Evolutionary conservation across 345 rosid species (phyloP), one percentile per base, ranked within the genome.

Genomic region (Abelmoschus esculentus): DNA sequence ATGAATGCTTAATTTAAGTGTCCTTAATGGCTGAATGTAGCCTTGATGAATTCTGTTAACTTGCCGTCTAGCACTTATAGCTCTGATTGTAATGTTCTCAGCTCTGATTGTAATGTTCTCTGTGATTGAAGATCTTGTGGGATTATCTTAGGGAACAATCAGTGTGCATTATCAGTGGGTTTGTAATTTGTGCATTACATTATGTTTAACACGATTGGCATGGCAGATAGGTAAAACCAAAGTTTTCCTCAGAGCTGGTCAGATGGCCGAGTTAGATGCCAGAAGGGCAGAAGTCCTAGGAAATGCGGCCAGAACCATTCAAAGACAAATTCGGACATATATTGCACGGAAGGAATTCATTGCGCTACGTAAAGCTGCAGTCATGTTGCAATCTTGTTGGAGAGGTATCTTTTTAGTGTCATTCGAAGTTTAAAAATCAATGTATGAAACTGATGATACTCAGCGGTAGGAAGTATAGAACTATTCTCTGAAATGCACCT

Each of bases 261-360:
- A 96, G 84, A 96, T 96, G 99, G 99, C 99, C 67, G 96, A 92
- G 80, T 78, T 96, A 80, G 99, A 96, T 82, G 85, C 99, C 56
- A 89, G 99, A 82, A 89, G 99, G 81, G 91, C 99, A 65, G 96
- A 87, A 86, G 93, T 96, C 65, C 97, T 96, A 61, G 98, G 99
- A 72, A 84, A 87, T 89, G 99, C 99, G 8, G 99, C 99, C 68
- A 89, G 86, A 85, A 89, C 78, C 79, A 85, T 96, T 72, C 99
- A 96, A 83, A 89, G 92, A 80, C 93, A 82, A 67, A 84, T 82
- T 67, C 87, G 90, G 65, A 92, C 98, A 58, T 92, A 85, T 73
- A 90, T 90, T 73, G 97, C 98, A 0, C 79, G 89, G 28, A 96
- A 86, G 81, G 97, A 92, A 81, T 96, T 96, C 74, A 71, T 89